phyloP scores from a whole-genome alignment of 73 alveolate species.

The Strombidium stylifer region DNA sequence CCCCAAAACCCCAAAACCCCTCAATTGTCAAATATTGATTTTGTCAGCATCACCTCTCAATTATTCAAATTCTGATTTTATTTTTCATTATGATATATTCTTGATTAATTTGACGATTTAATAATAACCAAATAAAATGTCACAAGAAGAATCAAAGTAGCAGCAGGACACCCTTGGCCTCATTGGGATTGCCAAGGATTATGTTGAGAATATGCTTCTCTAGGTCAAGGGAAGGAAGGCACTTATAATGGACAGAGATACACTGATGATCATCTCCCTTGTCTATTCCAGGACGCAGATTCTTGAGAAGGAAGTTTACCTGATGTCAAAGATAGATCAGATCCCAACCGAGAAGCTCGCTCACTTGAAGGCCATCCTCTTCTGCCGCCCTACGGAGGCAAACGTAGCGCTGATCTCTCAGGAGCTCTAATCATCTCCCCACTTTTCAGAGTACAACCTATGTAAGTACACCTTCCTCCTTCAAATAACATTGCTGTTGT shows the following conservation, averaged over 20 bases:
- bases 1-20: too few species aligned
- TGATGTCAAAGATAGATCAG: conserved; percentile 78
- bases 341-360: conserved; percentile 66
- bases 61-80: too few species aligned
- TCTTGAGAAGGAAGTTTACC: conserved; percentile 72
- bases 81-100: too few species aligned
- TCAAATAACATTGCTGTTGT: background rate
- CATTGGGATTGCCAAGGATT: conserved; percentile 64
- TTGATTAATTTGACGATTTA: too few species aligned
- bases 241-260: conserved; percentile 75
- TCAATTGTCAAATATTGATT: too few species aligned
- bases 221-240: conserved; percentile 83
- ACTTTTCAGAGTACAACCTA: conserved; percentile 76
- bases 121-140: too few species aligned
- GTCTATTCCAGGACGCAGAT: conserved; percentile 69
- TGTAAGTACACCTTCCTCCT: too few species aligned
- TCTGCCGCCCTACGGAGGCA: conserved; percentile 67
- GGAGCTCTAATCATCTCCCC: too few species aligned
- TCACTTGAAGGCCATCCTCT: conserved; percentile 74
- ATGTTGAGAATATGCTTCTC: conserved; percentile 78
- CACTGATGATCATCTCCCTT: conserved; percentile 71
- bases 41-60: too few species aligned
- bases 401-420: conserved; percentile 47
- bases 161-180: too few species aligned
- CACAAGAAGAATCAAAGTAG: too few species aligned